A percentile compares a stretch with the other conserved stretches of the same genome.
phyloP scores from a whole-genome alignment of 192 early-diverging fungal species.

The Coemansia sp. region DNA sequence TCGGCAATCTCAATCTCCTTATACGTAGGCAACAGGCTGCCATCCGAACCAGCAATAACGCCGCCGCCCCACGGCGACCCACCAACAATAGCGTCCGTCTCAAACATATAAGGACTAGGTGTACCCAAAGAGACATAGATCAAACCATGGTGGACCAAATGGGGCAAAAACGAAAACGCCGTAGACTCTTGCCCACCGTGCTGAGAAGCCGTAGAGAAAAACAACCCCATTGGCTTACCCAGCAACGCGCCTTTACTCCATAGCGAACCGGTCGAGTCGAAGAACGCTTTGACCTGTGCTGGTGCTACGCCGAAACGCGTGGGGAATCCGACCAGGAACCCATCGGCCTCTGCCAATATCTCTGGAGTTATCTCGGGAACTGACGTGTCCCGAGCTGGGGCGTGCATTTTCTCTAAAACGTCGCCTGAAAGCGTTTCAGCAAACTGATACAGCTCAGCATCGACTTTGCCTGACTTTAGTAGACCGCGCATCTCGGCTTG shows the following conservation, averaged over 20 bases:
- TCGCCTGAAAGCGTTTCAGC: conserved; percentile 67
- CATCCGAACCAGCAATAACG: conserved; percentile 67
- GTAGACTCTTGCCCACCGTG: conserved; percentile 85
- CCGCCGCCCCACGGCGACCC: conserved; percentile 71
- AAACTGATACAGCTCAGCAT: conserved; percentile 63
- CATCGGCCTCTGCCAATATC: conserved; percentile 65
- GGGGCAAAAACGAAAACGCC: conserved; percentile 64
- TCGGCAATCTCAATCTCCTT: conserved; percentile 66
- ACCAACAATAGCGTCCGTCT: conserved; percentile 67
- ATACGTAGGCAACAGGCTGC: conserved; percentile 62
- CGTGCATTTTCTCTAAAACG: conserved; percentile 68
- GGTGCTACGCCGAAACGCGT: conserved; percentile 72
- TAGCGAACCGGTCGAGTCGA: conserved; percentile 64
- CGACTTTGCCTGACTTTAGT: conserved; percentile 48
- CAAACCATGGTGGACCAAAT: conserved; percentile 79
- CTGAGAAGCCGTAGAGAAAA: conserved; percentile 74
- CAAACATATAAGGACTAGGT: conserved; percentile 51
- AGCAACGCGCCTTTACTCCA: conserved; percentile 60
- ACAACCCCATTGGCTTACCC: conserved; percentile 73
- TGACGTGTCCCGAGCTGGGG: conserved; percentile 51
- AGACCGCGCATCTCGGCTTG: conserved; percentile 65
- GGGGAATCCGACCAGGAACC: conserved; percentile 70
- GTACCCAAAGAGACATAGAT: conserved; percentile 75
- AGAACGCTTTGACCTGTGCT: conserved; percentile 77
- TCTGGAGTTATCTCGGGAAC: conserved; percentile 61